Base-by-base conservation (phyloP, 208 protist species). In the Leishmania braziliensis region DNA sequence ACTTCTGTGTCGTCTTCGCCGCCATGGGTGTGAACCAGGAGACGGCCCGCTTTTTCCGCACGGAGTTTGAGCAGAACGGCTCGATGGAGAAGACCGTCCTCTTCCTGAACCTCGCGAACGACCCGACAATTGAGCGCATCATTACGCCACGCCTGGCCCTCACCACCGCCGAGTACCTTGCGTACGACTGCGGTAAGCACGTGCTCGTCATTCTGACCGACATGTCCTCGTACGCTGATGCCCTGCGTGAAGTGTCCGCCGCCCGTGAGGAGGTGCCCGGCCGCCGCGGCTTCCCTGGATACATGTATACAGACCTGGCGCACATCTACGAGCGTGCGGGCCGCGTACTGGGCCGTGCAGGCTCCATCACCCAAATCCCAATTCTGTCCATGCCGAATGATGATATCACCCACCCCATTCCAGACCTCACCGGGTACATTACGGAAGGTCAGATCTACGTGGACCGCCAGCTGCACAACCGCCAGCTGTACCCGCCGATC, bases 381-480 rank as follows among this genome's bases (percentile, higher is more conserved):
- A 99, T 99, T 89, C 91, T 99, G 33, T 99, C 99, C 26, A 99
- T 99, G 99, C 99, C 99, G 75, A 99, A 99, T 91, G 99, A 99
- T 79, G 99, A 99, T 89, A 99, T 99, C 90, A 99, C 99, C 50
- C 99, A 99, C 87, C 99, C 99, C 66, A 99, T 99, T 90, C 99
- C 99, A 54, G 99, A 99, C 95, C 92, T 99, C 16, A 99, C 99
- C 18, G 99, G 99, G 43, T 99, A 99, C 93, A 99, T 99, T 88
- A 99, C 99, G 33, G 98, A 99, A 86, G 99, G 99, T 36, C 99
- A 99, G 91, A 99, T 99, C 80, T 99, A 99, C 96, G 94, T 99
- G 73, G 99, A 99, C 86, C 94, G 99, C 60, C 98, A 99, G 88
- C 95, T 99, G 65, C 94, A 99, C 92, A 99, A 99, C 90, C 93